Base-by-base conservation (phyloP, 257 asterid species). In the Primulina eburnea region DNA sequence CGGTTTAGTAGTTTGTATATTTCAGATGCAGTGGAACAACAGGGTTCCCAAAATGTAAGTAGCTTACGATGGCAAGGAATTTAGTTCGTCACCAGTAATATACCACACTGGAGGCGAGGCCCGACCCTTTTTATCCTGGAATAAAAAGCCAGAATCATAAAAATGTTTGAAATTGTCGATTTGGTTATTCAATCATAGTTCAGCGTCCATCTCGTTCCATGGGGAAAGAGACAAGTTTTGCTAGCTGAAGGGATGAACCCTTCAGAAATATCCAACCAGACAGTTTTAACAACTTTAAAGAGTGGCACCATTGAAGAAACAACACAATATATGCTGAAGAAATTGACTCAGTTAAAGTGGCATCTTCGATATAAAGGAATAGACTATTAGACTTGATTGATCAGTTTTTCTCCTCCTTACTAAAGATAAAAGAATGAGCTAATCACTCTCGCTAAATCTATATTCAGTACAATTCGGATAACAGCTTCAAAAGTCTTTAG, bases 41-140 rank as follows among this genome's bases (percentile, higher is more conserved):
- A 40, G 59, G 9, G 37, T 10, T 35, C 21, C 62, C 24, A 56
- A 78, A 50, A 57, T 26, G 64, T 65, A 73, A 55, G 57, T 64
- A 68, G 80, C 97, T 90, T 80, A 93, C 97, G 90, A 59, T 73
- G 99, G 90, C 84, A 90, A 83, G 40, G 92, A 72, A 80, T 82
- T 83, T 74, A 93, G 87, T 76, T 93, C 99, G n/a, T 86, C 96
- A 8, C 76, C 81, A 64, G 85, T 87, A 65, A 93, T 69, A 75
- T 87, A 81, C 95, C 96, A 93, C 65, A 79, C 73, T 33, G 95
- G 99, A 11, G 95, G 90, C 50, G 96, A 56, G 6, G 86, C 84
- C 63, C 97, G 89, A 26, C 87, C 84, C 77, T 89, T 93, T 81
- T 85, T 93, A 71, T 80, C 95, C 97, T 87, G 89, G 14, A 62